Base-by-base conservation (phyloP, 805 yeast genomes). In the Lipomyces yamanashiensis region DNA sequence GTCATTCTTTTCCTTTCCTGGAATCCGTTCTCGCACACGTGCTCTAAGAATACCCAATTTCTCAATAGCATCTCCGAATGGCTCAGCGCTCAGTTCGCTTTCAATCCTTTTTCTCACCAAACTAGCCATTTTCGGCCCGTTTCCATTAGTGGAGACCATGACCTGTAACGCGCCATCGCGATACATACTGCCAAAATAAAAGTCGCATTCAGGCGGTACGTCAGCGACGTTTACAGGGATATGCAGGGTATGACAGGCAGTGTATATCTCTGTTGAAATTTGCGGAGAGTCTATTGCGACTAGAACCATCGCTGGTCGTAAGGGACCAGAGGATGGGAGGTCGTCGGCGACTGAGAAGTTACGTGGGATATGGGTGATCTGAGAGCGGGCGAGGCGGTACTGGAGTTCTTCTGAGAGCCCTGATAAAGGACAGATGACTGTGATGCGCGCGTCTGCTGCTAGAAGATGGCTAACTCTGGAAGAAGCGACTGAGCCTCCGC, bases 101-200 rank as follows among this genome's bases (percentile, higher is more conserved):
- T 79, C 81, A 44, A 90, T 77, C 67, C 82, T 82, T 60, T 82
- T 80, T 23, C 87, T 82, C 59, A 90, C 86, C 44, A 84, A 76
- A 62, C 84, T 81, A 57, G 91, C 87, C 70, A 90, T 81, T 59
- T 95, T 76, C 0, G 96, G 96, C 1, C 92, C 87, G 70, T 86
- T 84, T 3, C 96, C 96, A 74, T 89, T 89, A 12, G 96, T 89
- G 45, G 90, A 85, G 13, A 90, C 87, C 92, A 90, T 87, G 44
- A 90, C 81, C 72, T 89, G 95, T 55, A 90, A 77, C 15, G 86
- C 84, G 15, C 92, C 95, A 67, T 83, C 84, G 71, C 89, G 81
- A 74, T 84, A 85, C 78, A 87, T 85, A 28, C 92, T 84, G 0
- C 96, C 96, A 74, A 90, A 90, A 77, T 89, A 90, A 75, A 89